A percentile compares a stretch with the other conserved stretches of the same genome.
These are phyloP conservation scores for Cardamine resedifolia DNA, from an alignment of 345 rosid genomes.

Conservation along the genomic window DNA sequence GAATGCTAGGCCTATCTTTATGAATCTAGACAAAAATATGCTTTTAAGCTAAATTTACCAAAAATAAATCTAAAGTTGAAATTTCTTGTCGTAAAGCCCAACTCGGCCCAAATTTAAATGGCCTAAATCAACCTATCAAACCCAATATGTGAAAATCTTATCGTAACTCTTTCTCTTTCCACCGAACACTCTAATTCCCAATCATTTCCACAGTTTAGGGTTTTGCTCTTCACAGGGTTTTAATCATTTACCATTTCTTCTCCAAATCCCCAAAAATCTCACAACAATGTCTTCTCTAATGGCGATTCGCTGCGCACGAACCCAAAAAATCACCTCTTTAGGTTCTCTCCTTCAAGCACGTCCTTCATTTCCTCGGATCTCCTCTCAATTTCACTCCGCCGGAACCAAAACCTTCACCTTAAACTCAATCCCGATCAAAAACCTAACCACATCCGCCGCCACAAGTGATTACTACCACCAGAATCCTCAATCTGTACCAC, in stretches of 20 bases:
- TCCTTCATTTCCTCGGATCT: conserved; percentile 21
- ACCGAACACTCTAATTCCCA: background rate
- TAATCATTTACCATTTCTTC: conserved; percentile 1
- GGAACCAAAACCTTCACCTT: conserved; percentile 10
- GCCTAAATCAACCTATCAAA: background rate
- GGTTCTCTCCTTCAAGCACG: conserved; percentile 43
- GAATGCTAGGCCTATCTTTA: no score
- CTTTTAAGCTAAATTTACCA: no score
- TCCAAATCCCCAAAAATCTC: background rate
- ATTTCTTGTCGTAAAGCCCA: background rate
- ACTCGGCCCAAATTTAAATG: background rate
- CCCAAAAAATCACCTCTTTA: conserved; percentile 15
- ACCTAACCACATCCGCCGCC: conserved; percentile 47
- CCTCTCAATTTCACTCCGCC: conserved; percentile 21
- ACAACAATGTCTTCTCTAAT: conserved; percentile 53
- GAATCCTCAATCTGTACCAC: conserved; percentile 13
- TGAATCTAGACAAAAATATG: no score
- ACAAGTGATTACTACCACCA: conserved; percentile 45
- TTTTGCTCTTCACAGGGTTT: conserved; percentile 37
- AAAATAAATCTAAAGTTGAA: no score
- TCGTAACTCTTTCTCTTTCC: background rate
- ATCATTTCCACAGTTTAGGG: conserved; percentile 11
- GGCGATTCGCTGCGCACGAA: conserved; percentile 43
- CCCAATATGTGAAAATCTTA: background rate
- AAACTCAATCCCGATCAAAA: conserved; percentile 30